Evolutionary conservation across 2,329 filamentous ascomycete species (phyloP), one percentile per base, ranked within the genome.

Genomic region (Phialemonium atrogriseum): DNA sequence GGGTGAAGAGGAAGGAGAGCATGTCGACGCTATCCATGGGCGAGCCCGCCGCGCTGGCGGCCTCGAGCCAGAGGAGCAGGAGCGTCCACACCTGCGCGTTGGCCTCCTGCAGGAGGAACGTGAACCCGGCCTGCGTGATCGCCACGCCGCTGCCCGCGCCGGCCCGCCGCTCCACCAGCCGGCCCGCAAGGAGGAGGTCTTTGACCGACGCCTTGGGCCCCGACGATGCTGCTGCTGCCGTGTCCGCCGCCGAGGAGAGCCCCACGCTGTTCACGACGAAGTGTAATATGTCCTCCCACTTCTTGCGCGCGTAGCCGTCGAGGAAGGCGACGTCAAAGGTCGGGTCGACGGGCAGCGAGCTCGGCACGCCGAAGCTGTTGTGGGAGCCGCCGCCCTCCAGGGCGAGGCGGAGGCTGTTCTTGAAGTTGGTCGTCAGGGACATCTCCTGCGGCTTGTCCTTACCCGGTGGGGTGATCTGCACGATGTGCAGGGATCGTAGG

Each of bases 1-100:
- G 78, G 51, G 95, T 84, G 58, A 98, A 96, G 45, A 98, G 77
- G 55, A 98, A 98, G 6, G 85, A 88, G 5, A 98, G 75, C 54
- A 96, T 88, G 50, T 98, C 91, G 28, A 94, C 87, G 37, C 83
- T 80, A 44, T 94, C 86, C 68, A 94, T 81, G 19, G 74, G 73
- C 11, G 84, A 65, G 49, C 69, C 50, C 26, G 55, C 53, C 30
- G 58, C 55, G 27, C 46, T 49, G 26, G 83, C 82, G 39, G 86
- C 83, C 44, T 93, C 84, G 30, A 98, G 77, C 68, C 94, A 98
- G 19, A 95, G 78, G 18, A 98, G 80, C 21, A 98, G 68, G 27
- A 98, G 67, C 16, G 87, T 91, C 91, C 91, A 98, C 21, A 98
- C 87, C 56, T 98, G 91, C 0, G 89, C 87, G 54, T 95, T 96